Evolutionary conservation across 1,139 yeast species (phyloP).

Genomic region (Kluyveromyces sp.): DNA sequence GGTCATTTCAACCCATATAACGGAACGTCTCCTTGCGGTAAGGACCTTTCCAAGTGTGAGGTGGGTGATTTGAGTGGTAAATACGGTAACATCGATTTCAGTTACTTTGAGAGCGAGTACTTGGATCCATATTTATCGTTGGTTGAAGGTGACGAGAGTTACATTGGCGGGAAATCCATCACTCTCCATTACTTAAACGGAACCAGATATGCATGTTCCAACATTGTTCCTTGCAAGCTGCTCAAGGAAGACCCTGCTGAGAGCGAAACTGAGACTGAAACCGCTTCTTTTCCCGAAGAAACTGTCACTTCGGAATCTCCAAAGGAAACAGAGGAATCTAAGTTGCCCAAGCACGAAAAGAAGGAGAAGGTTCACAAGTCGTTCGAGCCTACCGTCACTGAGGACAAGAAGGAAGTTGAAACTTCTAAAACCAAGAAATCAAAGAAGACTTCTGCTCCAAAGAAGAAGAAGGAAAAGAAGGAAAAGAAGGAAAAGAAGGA

Average conservation of each 20-base stretch:
- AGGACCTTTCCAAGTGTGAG: constrained; percentile 46
- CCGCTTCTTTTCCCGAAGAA: too few relatives aligned
- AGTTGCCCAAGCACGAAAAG: background rate
- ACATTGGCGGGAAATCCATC: constrained; percentile 45
- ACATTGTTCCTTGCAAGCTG: constrained; percentile 28
- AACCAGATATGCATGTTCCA: constrained; percentile 52
- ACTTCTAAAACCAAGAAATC: too few relatives aligned
- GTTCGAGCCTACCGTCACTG: background rate
- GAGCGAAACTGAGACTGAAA: too few relatives aligned
- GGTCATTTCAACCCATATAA: constrained; percentile 47
- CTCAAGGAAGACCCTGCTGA: background rate
- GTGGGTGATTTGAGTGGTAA: constrained; percentile 60
- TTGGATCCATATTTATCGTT: constrained; percentile 49
- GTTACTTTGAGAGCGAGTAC: constrained; percentile 47
- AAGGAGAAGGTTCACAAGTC: constrained; percentile 3
- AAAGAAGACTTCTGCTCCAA: background rate
- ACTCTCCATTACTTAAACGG: constrained; percentile 45
- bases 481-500: background rate
- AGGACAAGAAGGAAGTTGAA: constrained; percentile 1
- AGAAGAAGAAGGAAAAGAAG: background rate
- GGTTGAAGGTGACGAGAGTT: constrained; percentile 40
- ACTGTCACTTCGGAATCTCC: too few relatives aligned
- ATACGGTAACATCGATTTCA: constrained; percentile 50
- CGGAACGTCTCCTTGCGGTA: constrained; percentile 41
- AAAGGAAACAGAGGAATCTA: background rate